Base-by-base conservation (phyloP, 2,329 filamentous ascomycete genomes). In the Colletotrichum tofieldiae region DNA sequence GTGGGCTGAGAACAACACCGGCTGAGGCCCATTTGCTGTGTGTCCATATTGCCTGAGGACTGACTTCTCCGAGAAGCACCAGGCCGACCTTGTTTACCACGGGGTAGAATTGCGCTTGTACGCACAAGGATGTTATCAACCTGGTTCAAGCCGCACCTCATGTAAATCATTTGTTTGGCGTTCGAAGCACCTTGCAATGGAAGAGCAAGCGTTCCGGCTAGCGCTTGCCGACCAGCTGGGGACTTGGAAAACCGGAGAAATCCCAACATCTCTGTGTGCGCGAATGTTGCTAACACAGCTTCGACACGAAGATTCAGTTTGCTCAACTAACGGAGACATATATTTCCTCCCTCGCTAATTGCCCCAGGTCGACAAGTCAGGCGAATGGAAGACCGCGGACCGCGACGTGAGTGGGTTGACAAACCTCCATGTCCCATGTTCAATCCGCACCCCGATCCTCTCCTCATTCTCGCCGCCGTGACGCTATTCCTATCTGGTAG, bases 401-500 rank as follows among this genome's bases (percentile, higher is more conserved):
- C n/a, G 18, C 12, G 29, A 32, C 29, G 2, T 58, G 41, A 65
- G 47, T 59, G 45, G 29, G 35, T 23, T 52, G 23, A 45, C 68
- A 29, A 45, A 58, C 52, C 39, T 14, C 41, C 47, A 26, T 45
- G 35, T 37, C 39, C 12, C 51, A 60, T 47, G 32, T 54, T 26
- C 61, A 35, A 29, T 32, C 26, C 61, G 5, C 23, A 26, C 35
- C 35, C 18, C 16, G 20, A 60, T 41, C 35, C 37, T 55, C 32
- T 29, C 56, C 12, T 1, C n/a, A 45, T 49, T 35, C 52, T 47
- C 16, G 32, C 29, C 49, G 18, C 32, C 43, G 47, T 37, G n/a
- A 37, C 71, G 61, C 71, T 73, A 71, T 65, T 43, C 74, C 74
- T 74, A 70, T 71, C 74, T 75, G 59, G 63, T 65, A 39, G 63